phyloP scores from a whole-genome alignment of 352 stramenopile species.

The Pythium periplocum region DNA sequence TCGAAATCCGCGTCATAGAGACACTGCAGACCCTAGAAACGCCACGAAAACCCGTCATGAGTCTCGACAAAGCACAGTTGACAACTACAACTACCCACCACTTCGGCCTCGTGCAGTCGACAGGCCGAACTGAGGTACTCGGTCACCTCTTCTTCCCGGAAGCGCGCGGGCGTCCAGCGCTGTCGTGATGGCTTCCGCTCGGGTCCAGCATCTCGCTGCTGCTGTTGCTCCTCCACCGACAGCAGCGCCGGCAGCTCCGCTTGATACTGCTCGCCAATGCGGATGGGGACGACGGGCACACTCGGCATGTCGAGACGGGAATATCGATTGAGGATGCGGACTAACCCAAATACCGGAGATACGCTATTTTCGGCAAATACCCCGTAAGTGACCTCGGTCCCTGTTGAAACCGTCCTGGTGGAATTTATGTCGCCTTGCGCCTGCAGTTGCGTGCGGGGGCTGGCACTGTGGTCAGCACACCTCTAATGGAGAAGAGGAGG shows the following conservation, averaged over 20 bases:
- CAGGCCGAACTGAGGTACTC: constrained; percentile 47
- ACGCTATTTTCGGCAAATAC: too few relatives aligned
- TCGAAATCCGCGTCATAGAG: constrained; percentile 56
- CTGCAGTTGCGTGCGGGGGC: too few relatives aligned
- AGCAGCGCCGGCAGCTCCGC: constrained; percentile 51
- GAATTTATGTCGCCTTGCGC: too few relatives aligned
- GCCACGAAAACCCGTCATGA: too few relatives aligned
- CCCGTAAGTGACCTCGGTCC: too few relatives aligned
- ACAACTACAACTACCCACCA: constrained; percentile 24
- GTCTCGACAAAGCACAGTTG: not conserved
- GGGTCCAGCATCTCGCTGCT: not conserved
- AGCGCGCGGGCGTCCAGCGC: constrained; percentile 30
- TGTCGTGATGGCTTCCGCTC: constrained; percentile 19
- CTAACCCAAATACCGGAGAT: too few relatives aligned
- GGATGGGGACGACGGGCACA: constrained; percentile 15
- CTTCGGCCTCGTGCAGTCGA: constrained; percentile 46
- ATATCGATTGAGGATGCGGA: too few relatives aligned
- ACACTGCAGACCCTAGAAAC: constrained; percentile 47
- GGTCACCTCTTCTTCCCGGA: constrained; percentile 31
- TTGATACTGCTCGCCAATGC: constrained; percentile 33
- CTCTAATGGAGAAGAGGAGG: too few relatives aligned
- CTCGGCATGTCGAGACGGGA: constrained; percentile 11
- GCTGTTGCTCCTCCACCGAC: constrained; percentile 18
- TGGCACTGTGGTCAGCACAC: too few relatives aligned
- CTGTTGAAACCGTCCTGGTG: too few relatives aligned